Percentiles rank a stretch among this genome's conserved stretches.
phyloP scores from a whole-genome alignment of 768 basidiomycete genomes.

The Lactifluus subvellereus region DNA sequence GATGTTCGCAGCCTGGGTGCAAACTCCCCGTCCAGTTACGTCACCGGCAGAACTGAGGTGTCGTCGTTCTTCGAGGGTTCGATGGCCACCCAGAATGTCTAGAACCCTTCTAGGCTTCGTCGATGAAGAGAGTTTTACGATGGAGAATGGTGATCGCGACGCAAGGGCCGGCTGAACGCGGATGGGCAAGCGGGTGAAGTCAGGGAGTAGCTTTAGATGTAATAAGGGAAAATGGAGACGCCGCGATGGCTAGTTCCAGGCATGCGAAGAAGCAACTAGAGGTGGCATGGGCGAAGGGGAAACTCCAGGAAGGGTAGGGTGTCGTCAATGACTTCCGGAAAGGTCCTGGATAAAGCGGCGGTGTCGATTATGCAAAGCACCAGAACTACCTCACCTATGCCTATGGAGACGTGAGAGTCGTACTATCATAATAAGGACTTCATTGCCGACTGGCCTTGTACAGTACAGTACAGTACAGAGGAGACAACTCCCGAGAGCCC shows the following conservation, averaged over 20 bases:
- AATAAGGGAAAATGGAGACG: not conserved
- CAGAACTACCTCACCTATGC: no score
- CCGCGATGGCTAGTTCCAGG: not conserved
- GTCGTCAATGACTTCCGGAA: not conserved
- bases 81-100: not conserved
- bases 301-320: not conserved
- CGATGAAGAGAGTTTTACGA: not conserved
- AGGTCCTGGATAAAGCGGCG: not conserved
- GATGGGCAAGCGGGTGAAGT: not conserved
- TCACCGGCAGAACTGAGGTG: not conserved
- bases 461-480: no score
- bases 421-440: no score
- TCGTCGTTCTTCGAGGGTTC: not conserved
- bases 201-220: not conserved
- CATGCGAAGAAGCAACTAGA: no score
- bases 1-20: not conserved
- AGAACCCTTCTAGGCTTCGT: not conserved
- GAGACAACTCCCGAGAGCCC: no score
- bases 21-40: not conserved
- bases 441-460: no score
- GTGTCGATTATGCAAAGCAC: not conserved
- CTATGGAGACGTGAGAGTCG: not conserved
- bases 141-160: not conserved
- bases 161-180: not conserved
- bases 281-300: conserved; percentile 1